Percentiles rank a stretch among this genome's conserved stretches.
Conservation (phyloP, 2,329 filamentous ascomycete genomes). For the Cercospora sesami region DNA sequence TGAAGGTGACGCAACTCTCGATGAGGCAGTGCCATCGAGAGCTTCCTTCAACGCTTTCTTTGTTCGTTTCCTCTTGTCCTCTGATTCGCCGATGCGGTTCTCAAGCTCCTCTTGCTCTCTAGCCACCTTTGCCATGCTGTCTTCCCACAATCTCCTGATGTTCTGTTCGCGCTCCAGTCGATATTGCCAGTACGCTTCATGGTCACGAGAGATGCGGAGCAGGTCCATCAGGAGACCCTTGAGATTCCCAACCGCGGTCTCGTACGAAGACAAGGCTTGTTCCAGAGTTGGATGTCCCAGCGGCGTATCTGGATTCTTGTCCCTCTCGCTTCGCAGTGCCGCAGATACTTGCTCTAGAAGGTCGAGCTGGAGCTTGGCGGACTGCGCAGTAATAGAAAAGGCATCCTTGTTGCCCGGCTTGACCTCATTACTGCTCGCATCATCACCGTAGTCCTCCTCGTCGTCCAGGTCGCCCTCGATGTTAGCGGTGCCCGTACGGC, state of each 20-base stretch:
- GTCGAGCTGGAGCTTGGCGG: slow-evolving; percentile 87
- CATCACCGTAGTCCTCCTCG: slow-evolving; percentile 76
- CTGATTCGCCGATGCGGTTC: slow-evolving; percentile 81
- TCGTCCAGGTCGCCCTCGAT: slow-evolving; percentile 62
- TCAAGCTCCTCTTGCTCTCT: slow-evolving; percentile 91
- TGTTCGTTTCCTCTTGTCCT: slow-evolving; percentile 83
- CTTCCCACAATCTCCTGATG: slow-evolving; percentile 95
- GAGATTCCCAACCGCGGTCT: slow-evolving; percentile 83
- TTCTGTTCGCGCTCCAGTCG: slow-evolving; percentile 87
- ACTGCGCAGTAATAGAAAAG: slow-evolving; percentile 95
- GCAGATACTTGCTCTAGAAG: slow-evolving; percentile 81
- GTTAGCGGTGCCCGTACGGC: slow-evolving; percentile 48
- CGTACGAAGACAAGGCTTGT: slow-evolving; percentile 81
- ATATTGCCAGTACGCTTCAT: slow-evolving; percentile 96
- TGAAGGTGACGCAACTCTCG: slow-evolving; percentile 20
- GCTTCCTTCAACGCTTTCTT: slow-evolving; percentile 88
- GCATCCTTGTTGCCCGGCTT: slow-evolving; percentile 81
- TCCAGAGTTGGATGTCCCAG: slow-evolving; percentile 75
- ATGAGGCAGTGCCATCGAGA: slow-evolving; percentile 56
- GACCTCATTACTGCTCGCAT: slow-evolving; percentile 73
- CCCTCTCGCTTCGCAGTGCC: slow-evolving; percentile 72
- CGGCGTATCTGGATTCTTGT: slow-evolving; percentile 66
- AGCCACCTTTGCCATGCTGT: slow-evolving; percentile 97
- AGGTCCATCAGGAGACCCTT: slow-evolving; percentile 82
- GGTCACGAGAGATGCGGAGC: slow-evolving; percentile 86